Evolutionary conservation across 805 yeast genomes (phyloP), one percentile per base, ranked within the genome.

Genomic region (Ogataea pini): DNA sequence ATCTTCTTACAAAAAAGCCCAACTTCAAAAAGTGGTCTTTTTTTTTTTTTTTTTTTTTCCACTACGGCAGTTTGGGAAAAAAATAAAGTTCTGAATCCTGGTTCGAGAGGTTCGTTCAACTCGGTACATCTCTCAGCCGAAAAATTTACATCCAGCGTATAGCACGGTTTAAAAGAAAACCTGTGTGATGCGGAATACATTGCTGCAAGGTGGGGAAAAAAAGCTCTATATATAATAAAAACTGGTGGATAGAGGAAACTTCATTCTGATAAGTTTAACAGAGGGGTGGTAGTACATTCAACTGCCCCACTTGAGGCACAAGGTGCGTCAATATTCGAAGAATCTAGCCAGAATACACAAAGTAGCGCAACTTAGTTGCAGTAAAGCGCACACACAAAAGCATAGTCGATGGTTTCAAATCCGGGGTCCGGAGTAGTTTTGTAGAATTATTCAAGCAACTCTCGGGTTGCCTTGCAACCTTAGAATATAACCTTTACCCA

Each of bases 121-220:
- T 17, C 33, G 42, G 42, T 16, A n/a, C 27, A 22, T 13, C 14
- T 17, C 17, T 32, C 42, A 39, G 34, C 42, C 42, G 42, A 39
- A 39, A 25, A 28, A 3, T 28, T 3, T 16, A 4, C 33, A 17
- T 7, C 25, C 33, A 22, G 25, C 25, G 24, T 16, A 16, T 32
- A 32, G 16, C 8, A 32, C 12, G 14, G 36, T 12, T 27, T 18
- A 13, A 16, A 7, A 17, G 16, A 25, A 22, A 25, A 28, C 42
- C 42, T 39, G 14, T 17, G 8, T 13, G 18, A 39, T 12, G 22
- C 14, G 42, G 42, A 27, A 10, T 14, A n/a, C 7, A 6, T 9
- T 14, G 6, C 28, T 39, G 42, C 42, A 18, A 4, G 10, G 12
- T 39, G 42, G 32, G 33, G 33, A 13, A 39, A 39, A 16, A 3